Evolutionary conservation across 1,139 yeast genomes (phyloP), one percentile per base, ranked within the genome.

Genomic region (Taphrina populina): DNA sequence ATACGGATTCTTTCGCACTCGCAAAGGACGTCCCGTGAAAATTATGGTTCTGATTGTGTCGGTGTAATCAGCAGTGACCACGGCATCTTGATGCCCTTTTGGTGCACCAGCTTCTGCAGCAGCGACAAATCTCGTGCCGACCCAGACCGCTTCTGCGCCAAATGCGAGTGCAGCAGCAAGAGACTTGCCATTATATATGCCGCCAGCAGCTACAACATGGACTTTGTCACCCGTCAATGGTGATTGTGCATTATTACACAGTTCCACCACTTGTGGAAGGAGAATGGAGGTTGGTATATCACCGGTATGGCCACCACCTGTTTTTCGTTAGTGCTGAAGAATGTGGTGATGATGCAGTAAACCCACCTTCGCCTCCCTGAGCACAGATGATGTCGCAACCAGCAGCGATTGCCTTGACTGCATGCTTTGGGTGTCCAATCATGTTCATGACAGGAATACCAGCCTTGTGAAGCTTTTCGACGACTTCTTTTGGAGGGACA

Each of bases 281-380:
- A 58, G 58, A 7, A 57, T 57, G 7, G 60, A 45, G 23, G 63
- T 53, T 8, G 57, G 46, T 5, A 46, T 33, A 39, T 46, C 46
- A 21, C 57, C 80, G 34, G 80, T 66, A 62, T 76, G 80, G 1
- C 80, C 80, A 23, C 80, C 80, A 2, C 80, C 80, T 37, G 5
- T 21, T 2, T 7, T 2, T n/a, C n/a, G n/a, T n/a, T n/a, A n/a
- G n/a, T n/a, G n/a, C n/a, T n/a, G n/a, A n/a, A n/a, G n/a, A n/a
- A n/a, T n/a, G n/a, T n/a, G n/a, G n/a, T n/a, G n/a, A n/a, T n/a
- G n/a, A n/a, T n/a, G n/a, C n/a, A 21, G 43, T 15, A 2, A 10
- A 6, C 27, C 8, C 24, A 34, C 52, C 54, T 62, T 76, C 80
- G 57, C 70, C 73, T 1, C 80, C 80, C 62, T 76, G 80, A 37